Conservation (phyloP, 2,329 filamentous ascomycete genomes). For the Colletotrichum sidae region DNA sequence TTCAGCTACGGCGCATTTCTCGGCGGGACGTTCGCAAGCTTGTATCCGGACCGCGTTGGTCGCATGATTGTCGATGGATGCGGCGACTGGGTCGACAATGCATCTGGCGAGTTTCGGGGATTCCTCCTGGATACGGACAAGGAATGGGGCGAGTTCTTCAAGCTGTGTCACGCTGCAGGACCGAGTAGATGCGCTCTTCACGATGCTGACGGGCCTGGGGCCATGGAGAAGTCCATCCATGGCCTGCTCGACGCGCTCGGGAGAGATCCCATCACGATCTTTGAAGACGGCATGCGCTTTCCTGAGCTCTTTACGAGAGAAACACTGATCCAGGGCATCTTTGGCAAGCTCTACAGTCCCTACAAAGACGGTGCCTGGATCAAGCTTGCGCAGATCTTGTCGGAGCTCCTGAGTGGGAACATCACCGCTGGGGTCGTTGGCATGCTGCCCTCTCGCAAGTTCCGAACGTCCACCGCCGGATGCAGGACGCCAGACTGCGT, state of each 20-base stretch:
- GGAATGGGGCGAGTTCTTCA: conserved; percentile 19
- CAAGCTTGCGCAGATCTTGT: conserved; percentile 1
- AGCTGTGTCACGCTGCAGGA: conserved; percentile 14
- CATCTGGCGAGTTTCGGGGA: conserved; percentile 28
- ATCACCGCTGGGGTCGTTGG: background rate
- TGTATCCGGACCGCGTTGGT: conserved; percentile 51
- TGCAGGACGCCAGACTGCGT: conserved; percentile 14
- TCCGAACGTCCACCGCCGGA: background rate
- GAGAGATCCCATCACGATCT: background rate
- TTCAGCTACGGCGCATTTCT: conserved; percentile 57
- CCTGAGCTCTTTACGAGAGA: conserved; percentile 4
- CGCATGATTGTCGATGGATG: conserved; percentile 56
- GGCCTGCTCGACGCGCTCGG: background rate
- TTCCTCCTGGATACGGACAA: conserved; percentile 13
- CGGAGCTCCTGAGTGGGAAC: background rate
- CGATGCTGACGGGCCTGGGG: background rate
- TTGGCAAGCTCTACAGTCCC: conserved; percentile 3
- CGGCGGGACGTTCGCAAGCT: conserved; percentile 49
- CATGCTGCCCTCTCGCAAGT: conserved; percentile 8
- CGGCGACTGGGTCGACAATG: conserved; percentile 51
- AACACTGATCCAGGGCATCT: background rate
- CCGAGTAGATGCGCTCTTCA: conserved; percentile 3
- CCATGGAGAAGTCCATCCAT: background rate
- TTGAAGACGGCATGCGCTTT: background rate
- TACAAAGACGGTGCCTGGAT: background rate